A percentile compares a stretch with the other conserved stretches of the same genome.
Conservation (phyloP, 345 rosid genomes). For the Triadica sebifera region DNA sequence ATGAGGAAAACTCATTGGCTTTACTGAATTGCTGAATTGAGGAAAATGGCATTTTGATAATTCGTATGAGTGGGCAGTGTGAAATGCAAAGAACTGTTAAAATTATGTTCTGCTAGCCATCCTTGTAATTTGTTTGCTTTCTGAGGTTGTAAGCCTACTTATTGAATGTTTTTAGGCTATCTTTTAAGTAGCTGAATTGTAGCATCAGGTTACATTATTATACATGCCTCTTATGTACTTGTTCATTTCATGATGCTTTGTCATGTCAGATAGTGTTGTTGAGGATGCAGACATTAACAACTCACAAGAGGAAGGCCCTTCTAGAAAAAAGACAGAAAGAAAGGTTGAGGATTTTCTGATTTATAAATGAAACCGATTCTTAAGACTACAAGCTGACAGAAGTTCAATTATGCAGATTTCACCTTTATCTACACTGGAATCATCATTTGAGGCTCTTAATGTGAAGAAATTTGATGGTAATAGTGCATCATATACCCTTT, state of each 20-base stretch:
- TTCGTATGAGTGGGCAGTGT: neutral
- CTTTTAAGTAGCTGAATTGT: conserved; percentile 7
- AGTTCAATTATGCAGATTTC: conserved; percentile 61
- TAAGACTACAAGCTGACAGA: conserved; percentile 24
- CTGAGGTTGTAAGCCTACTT: too few species aligned
- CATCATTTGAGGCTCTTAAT: conserved; percentile 82
- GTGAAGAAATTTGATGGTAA: conserved; percentile 88
- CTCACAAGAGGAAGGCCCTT: conserved; percentile 46
- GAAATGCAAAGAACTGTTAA: neutral
- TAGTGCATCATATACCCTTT: conserved; percentile 17
- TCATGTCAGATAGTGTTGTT: conserved; percentile 36
- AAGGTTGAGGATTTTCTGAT: conserved; percentile 48
- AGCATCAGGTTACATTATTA: conserved; percentile 2
- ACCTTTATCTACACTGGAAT: conserved; percentile 75
- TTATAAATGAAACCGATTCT: neutral
- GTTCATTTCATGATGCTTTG: conserved; percentile 20
- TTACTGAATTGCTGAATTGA: neutral
- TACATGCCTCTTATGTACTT: conserved; percentile 2
- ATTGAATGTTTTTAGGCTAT: too few species aligned
- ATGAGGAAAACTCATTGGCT: neutral
- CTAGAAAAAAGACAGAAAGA: conserved; percentile 63
- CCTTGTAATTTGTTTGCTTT: neutral
- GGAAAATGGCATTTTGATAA: neutral
- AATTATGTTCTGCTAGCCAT: neutral
- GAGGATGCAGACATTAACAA: conserved; percentile 44